Conservation (phyloP, 768 basidiomycete genomes). For the Trametes coccinea region DNA sequence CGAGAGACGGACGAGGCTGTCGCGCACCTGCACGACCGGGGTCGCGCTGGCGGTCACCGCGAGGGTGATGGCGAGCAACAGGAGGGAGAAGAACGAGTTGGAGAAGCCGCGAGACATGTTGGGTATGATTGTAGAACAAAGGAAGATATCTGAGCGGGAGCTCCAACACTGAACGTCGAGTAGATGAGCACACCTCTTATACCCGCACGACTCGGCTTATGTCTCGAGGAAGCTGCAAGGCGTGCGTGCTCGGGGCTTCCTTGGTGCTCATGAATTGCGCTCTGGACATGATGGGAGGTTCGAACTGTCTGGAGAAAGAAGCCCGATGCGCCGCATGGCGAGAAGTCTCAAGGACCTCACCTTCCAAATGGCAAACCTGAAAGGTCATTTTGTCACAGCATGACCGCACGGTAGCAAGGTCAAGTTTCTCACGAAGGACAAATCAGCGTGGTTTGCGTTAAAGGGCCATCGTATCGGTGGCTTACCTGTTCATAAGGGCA, state of each 20-base stretch:
- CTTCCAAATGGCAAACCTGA: too few relatives aligned
- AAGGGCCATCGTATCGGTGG: too few relatives aligned
- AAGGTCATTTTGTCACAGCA: too few relatives aligned
- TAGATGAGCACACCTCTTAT: not conserved
- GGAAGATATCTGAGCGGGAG: conserved; percentile 11
- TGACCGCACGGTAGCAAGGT: too few relatives aligned
- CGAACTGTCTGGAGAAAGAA: too few relatives aligned
- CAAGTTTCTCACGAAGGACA: too few relatives aligned
- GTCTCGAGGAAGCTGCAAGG: not conserved
- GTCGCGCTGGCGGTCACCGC: conserved; percentile 24
- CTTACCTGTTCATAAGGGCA: too few relatives aligned
- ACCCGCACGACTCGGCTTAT: not conserved
- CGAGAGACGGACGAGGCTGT: conserved; percentile 41
- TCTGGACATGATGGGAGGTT: not conserved
- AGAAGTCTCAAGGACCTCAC: too few relatives aligned
- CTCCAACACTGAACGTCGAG: not conserved
- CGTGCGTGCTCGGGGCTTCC: not conserved
- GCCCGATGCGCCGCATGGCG: too few relatives aligned
- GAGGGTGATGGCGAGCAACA: conserved; percentile 28
- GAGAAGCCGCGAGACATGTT: conserved; percentile 26
- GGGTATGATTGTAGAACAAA: not conserved
- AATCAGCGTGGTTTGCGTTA: too few relatives aligned
- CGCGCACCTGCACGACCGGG: conserved; percentile 24
- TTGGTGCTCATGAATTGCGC: not conserved
- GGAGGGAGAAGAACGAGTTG: conserved; percentile 23